These are phyloP conservation scores for Leptomonas seymouri DNA, from an alignment of 208 protist genomes.

Conservation along the genomic window DNA sequence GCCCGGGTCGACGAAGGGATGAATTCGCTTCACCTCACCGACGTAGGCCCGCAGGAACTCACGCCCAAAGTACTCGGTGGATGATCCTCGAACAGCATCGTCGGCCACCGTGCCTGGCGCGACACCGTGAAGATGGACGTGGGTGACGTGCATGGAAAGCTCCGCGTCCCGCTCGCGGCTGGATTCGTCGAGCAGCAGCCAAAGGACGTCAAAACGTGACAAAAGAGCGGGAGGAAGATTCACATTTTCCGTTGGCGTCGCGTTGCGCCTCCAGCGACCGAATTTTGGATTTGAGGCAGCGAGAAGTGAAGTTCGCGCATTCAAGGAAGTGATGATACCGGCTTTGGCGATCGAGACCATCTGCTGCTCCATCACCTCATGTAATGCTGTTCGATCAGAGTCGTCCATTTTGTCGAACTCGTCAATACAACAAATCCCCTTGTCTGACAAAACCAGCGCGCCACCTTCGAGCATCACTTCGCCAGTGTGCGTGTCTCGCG, in stretches of 20 bases:
- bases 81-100: slow-evolving; percentile 42
- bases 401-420: slow-evolving; percentile 99
- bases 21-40: slow-evolving; percentile 82
- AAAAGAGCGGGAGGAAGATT: slow-evolving; percentile 98
- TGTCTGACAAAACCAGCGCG: slow-evolving; percentile 97
- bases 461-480: slow-evolving; percentile 96
- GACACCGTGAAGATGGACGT: slow-evolving; percentile 84
- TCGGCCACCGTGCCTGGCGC: slow-evolving; percentile 68
- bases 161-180: slow-evolving; percentile 90
- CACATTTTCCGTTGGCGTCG: slow-evolving; percentile 97
- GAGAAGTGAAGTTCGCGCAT: slow-evolving; percentile 98
- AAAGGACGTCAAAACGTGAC: slow-evolving; percentile 97
- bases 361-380: slow-evolving; percentile 99
- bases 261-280: slow-evolving; percentile 95
- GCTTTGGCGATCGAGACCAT: slow-evolving; percentile 99
- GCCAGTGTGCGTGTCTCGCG: slow-evolving; percentile 95
- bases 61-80: slow-evolving; percentile 78
- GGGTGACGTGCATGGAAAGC: slow-evolving; percentile 95
- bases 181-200: slow-evolving; percentile 90
- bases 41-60: slow-evolving; percentile 88
- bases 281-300: slow-evolving; percentile 99
- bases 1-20: slow-evolving; percentile 76
- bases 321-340: slow-evolving; percentile 99
- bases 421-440: slow-evolving; percentile 99
- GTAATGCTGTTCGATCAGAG: slow-evolving; percentile 95